These are phyloP conservation scores for Tricladium varicosporioides DNA, from an alignment of 2,329 filamentous ascomycete species.

Conservation along the genomic window DNA sequence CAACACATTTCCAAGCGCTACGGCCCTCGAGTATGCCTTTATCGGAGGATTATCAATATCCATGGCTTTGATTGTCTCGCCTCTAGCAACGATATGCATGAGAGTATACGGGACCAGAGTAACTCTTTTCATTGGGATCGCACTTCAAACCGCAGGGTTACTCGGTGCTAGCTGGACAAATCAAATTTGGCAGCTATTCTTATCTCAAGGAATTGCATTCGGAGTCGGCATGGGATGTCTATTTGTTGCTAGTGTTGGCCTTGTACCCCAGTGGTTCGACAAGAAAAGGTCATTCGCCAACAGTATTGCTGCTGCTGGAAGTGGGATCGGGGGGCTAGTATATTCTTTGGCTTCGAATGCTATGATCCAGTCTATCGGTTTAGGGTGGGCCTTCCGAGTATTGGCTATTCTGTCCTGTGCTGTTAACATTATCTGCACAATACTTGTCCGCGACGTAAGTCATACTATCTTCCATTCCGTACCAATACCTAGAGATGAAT, in stretches of 20 bases:
- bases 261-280: constrained; percentile 61
- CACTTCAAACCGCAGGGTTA: constrained; percentile 62
- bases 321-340: constrained; percentile 65
- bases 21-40: constrained; percentile 69
- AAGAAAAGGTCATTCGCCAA: constrained; percentile 55
- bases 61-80: constrained; percentile 65
- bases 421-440: constrained; percentile 61
- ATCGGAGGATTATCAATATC: constrained; percentile 71
- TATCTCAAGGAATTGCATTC: constrained; percentile 73
- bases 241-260: constrained; percentile 63
- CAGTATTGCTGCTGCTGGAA: constrained; percentile 64
- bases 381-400: constrained; percentile 57
- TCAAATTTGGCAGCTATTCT: constrained; percentile 72
- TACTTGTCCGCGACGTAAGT: constrained; percentile 58
- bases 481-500: no score
- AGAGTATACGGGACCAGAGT: constrained; percentile 60
- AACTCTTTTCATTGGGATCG: constrained; percentile 62
- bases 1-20: constrained; percentile 60
- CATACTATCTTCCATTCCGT: no score
- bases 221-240: constrained; percentile 77
- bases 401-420: constrained; percentile 55
- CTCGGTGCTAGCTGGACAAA: constrained; percentile 68
- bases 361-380: constrained; percentile 51
- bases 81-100: constrained; percentile 46
- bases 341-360: constrained; percentile 52